Conservation (phyloP, 495 filamentous ascomycete genomes). For the Lophium mytilinum region DNA sequence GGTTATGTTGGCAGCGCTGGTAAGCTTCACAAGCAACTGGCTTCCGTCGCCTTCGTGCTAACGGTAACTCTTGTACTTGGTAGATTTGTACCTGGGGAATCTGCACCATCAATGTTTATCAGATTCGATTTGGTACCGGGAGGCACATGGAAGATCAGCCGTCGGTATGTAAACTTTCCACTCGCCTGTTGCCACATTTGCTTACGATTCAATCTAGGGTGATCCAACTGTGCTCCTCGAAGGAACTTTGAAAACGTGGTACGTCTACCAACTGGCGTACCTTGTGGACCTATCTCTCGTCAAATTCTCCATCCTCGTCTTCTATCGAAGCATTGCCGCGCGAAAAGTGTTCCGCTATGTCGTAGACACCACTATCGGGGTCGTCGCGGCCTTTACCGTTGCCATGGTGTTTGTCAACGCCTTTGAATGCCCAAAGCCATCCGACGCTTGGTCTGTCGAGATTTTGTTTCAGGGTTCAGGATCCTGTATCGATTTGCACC, state of each 20-base stretch:
- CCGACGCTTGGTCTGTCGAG: constrained; percentile 34
- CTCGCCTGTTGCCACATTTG: background rate
- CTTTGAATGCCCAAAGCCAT: constrained; percentile 32
- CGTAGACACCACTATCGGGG: constrained; percentile 29
- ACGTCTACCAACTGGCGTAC: constrained; percentile 34
- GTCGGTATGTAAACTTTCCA: background rate
- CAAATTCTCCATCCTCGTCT: constrained; percentile 42
- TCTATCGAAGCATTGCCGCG: constrained; percentile 38
- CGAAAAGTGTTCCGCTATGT: constrained; percentile 4
- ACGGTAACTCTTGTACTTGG: background rate
- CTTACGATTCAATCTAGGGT: background rate
- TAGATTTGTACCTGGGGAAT: constrained; percentile 20
- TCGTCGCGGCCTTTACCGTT: constrained; percentile 31
- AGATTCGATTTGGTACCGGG: constrained; percentile 13
- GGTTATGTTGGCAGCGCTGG: constrained; percentile 12
- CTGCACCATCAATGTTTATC: constrained; percentile 19
- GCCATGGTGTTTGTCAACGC: constrained; percentile 33
- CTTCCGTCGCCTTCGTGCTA: background rate
- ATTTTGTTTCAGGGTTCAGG: constrained; percentile 14
- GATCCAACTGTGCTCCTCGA: background rate
- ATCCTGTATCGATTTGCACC: constrained; percentile 8
- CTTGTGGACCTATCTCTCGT: constrained; percentile 33
- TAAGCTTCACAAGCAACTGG: background rate
- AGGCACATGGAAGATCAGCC: background rate
- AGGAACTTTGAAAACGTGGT: constrained; percentile 13